These are phyloP conservation scores for Sugiyamaella castrensis DNA, from an alignment of 1,139 yeast genomes.

Conservation along the genomic window DNA sequence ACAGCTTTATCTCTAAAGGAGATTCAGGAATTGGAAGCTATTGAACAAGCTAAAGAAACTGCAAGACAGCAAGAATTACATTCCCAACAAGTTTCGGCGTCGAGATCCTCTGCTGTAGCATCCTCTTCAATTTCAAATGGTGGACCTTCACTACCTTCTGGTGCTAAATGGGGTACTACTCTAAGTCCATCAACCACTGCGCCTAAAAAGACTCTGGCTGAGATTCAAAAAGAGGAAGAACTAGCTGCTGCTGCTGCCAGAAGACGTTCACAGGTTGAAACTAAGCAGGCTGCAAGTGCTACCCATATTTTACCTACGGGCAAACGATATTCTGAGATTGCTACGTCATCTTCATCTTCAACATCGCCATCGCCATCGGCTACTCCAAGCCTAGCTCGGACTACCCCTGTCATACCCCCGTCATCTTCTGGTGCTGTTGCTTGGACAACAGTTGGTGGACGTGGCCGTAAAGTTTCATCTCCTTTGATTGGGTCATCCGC, in stretches of 20 bases:
- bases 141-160: constrained; percentile 43
- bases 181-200: constrained; percentile 22
- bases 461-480: constrained; percentile 32
- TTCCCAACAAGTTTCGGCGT: constrained; percentile 34
- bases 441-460: constrained; percentile 42
- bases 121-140: constrained; percentile 13
- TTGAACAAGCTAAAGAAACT: constrained; percentile 35
- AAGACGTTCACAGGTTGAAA: constrained; percentile 18
- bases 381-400: not conserved
- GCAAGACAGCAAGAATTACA: constrained; percentile 34
- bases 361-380: not conserved
- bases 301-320: constrained; percentile 18
- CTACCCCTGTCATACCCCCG: not conserved
- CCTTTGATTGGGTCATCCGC: constrained; percentile 9
- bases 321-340: constrained; percentile 22
- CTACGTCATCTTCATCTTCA: constrained; percentile 11
- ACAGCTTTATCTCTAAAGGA: constrained; percentile 57
- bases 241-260: constrained; percentile 31
- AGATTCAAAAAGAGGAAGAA: constrained; percentile 50
- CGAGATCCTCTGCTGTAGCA: constrained; percentile 19
- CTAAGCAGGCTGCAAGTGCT: constrained; percentile 17
- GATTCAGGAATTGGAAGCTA: constrained; percentile 67
- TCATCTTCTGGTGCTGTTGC: constrained; percentile 28
- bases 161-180: constrained; percentile 56
- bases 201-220: constrained; percentile 45